Evolutionary conservation across 1,284 basidiomycete species (phyloP).

Genomic region (Dichomitus squalens): DNA sequence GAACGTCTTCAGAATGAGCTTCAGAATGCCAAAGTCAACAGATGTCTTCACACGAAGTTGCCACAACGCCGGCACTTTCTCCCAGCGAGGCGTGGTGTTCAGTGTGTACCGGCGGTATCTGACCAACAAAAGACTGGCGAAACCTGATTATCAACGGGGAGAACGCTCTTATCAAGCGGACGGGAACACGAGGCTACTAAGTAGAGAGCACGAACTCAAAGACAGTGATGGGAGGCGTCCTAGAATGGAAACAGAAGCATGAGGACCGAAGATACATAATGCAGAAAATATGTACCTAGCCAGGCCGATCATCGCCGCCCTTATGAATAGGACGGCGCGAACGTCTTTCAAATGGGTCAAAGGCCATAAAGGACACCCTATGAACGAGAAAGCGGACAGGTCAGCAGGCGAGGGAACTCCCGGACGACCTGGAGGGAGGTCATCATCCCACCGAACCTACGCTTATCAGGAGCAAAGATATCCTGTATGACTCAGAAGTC

Average conservation of each 20-base stretch:
- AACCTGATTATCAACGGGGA: no score
- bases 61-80: no score
- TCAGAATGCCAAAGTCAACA: no score
- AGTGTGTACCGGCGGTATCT: no score
- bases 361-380: slow-evolving; percentile 25
- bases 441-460: background rate
- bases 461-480: slow-evolving; percentile 28
- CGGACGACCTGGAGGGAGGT: no score
- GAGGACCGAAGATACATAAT: slow-evolving; percentile 11
- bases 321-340: slow-evolving; percentile 17
- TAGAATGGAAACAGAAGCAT: background rate
- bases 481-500: slow-evolving; percentile 28
- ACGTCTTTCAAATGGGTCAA: slow-evolving; percentile 33
- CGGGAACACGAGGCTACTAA: no score
- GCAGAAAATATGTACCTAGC: background rate
- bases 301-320: background rate
- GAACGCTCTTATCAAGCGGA: no score
- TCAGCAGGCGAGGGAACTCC: slow-evolving; percentile 25
- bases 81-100: no score
- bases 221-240: slow-evolving; percentile 1
- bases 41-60: no score
- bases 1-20: no score
- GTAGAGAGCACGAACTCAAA: slow-evolving; percentile 9
- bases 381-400: slow-evolving; percentile 31
- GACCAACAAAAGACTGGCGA: no score